These are phyloP conservation scores for Erigeron canadensis DNA, from an alignment of 129 eudicot genomes.

Conservation along the genomic window DNA sequence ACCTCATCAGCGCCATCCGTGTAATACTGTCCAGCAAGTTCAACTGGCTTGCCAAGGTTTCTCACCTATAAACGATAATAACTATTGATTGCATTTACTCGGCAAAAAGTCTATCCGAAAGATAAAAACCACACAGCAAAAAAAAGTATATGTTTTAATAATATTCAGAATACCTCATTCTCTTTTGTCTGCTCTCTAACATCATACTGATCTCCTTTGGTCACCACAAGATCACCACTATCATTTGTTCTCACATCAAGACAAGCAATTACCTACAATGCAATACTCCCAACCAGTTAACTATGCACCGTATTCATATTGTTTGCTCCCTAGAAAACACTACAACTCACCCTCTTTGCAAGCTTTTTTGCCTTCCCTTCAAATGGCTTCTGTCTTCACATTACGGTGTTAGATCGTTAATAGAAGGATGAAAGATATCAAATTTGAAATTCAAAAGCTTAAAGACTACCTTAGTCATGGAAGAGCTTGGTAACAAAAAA, in stretches of 20 bases:
- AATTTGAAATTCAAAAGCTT: neutral
- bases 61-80: slow-evolving; percentile 62
- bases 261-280: slow-evolving; percentile 88
- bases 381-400: slow-evolving; percentile 86
- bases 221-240: slow-evolving; percentile 94
- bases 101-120: neutral
- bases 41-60: slow-evolving; percentile 97
- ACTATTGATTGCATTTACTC: neutral
- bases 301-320: neutral
- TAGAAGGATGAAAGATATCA: slow-evolving; percentile 1
- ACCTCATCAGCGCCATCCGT: slow-evolving; percentile 99
- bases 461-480: slow-evolving; percentile 57
- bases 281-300: neutral
- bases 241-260: slow-evolving; percentile 99
- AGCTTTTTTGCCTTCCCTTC: slow-evolving; percentile 89
- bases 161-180: slow-evolving; percentile 58
- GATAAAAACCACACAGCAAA: neutral
- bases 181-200: slow-evolving; percentile 86
- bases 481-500: slow-evolving; percentile 70
- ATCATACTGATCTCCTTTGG: slow-evolving; percentile 99
- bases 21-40: slow-evolving; percentile 97
- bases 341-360: slow-evolving; percentile 87
- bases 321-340: too few species aligned
- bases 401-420: slow-evolving; percentile 42
- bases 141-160: neutral